These are phyloP conservation scores for Thielaviopsis euricoi DNA, from an alignment of 2,329 filamentous ascomycete species.

Conservation along the genomic window DNA sequence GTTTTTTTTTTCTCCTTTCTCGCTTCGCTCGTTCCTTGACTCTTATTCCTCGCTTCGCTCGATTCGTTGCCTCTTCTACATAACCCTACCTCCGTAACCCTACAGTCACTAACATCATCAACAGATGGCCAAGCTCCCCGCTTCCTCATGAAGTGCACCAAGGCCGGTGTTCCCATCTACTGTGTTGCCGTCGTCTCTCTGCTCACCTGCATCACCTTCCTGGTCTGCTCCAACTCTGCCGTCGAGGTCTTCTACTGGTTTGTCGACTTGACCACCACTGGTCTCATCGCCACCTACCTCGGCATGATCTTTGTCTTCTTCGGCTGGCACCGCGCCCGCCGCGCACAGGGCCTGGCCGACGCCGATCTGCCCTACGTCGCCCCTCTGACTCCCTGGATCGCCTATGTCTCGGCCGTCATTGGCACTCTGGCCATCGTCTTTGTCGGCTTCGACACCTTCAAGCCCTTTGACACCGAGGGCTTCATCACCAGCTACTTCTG, in stretches of 20 bases:
- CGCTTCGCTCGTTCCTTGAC: background rate
- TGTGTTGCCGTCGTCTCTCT: conserved; percentile 36
- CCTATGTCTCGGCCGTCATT: conserved; percentile 23
- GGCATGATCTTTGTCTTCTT: conserved; percentile 31
- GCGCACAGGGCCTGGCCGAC: conserved; percentile 33
- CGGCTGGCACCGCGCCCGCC: conserved; percentile 33
- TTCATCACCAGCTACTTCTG: conserved; percentile 35
- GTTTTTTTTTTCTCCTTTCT: background rate
- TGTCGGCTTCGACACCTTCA: conserved; percentile 39
- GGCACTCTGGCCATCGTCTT: conserved; percentile 34
- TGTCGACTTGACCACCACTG: conserved; percentile 38
- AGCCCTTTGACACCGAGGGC: conserved; percentile 27
- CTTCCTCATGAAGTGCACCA: conserved; percentile 41
- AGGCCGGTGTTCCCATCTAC: conserved; percentile 43
- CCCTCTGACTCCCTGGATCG: conserved; percentile 17
- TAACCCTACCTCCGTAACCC: conserved; percentile 13
- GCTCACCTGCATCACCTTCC: conserved; percentile 36
- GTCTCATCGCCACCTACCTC: conserved; percentile 45
- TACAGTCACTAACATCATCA: background rate
- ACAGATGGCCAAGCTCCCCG: conserved; percentile 30
- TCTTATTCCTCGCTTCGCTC: background rate
- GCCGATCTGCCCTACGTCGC: conserved; percentile 32
- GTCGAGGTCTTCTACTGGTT: conserved; percentile 36
- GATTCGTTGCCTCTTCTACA: too few relatives aligned
- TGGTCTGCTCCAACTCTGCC: conserved; percentile 32